Conservation (phyloP, 2,329 filamentous ascomycete genomes). For the Fusarium dimerum region DNA sequence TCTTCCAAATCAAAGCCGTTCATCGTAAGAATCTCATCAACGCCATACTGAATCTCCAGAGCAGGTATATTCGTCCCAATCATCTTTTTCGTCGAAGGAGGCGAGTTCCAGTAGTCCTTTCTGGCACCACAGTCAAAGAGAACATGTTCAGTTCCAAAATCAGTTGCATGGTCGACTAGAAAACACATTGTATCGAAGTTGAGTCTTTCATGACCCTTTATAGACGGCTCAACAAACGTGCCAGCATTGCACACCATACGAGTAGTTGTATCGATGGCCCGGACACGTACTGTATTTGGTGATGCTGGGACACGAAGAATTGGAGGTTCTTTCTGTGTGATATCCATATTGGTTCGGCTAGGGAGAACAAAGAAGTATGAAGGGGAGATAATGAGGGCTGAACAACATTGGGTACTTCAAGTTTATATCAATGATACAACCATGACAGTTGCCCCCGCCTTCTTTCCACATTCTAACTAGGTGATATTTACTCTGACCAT, state of each 20-base stretch:
- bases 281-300: neutral
- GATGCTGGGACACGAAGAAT: neutral
- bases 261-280: constrained; percentile 20
- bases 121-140: constrained; percentile 2
- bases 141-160: neutral
- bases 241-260: constrained; percentile 13
- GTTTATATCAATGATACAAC: no score
- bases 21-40: constrained; percentile 1
- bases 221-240: constrained; percentile 15
- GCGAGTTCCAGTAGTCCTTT: constrained; percentile 1
- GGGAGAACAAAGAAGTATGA: no score
- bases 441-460: no score
- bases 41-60: neutral
- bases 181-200: constrained; percentile 3
- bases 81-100: neutral
- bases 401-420: no score
- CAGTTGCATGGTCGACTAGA: neutral
- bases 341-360: neutral
- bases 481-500: no score
- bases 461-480: no score
- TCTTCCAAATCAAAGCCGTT: neutral
- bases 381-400: no score
- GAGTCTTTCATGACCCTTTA: constrained; percentile 3
- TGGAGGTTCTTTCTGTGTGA: neutral
- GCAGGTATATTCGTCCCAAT: neutral